Evolutionary conservation across 23 red algal genomes (phyloP), one percentile per base, ranked within the genome.

Genomic region (Pyropia haitanensis): DNA sequence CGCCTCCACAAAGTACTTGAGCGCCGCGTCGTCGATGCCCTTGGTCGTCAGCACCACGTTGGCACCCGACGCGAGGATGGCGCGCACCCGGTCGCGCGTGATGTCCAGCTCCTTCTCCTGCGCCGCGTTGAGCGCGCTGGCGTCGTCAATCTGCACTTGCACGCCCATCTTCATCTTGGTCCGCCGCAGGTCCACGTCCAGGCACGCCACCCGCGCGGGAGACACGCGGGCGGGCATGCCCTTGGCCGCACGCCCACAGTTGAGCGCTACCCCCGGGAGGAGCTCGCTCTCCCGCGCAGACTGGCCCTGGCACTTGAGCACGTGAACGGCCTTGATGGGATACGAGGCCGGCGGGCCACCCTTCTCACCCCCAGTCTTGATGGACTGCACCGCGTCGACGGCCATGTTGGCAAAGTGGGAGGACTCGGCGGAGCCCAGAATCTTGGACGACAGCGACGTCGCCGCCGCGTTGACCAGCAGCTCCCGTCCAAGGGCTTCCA

Each of bases 81-180:
- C 52, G 29, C 56, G 57, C 15, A 96, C 82, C 12, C 92, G 84
- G 44, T 82, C 79, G 24, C 78, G 53, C 12, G 92, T 96, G 51
- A 96, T 85, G 62, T 96, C 92, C 32, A 90, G 58, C 75, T 96
- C 92, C 26, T 73, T 83, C 23, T 96, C 83, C 70, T 85, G 78
- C 48, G 78, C 83, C 19, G 77, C 67, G 26, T 79, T 63, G 46
- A 96, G 29, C 51, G 87, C 78, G 21, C 85, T 75, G 4, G 92
- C 78, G 73, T 96, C 69, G 24, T 86, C 70, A n/a, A 86, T 77
- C 49, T 81, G 72, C 20, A 96, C 77, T 21, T 78, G 73, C 1
- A 96, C 79, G 55, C 92, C 92, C 92, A 96, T 85, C 51, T 96
- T 88, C 84, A 96, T 83, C 70, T 96, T 96, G 28, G 85, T 69